Percentiles rank a stretch among this genome's conserved stretches.
phyloP scores from a whole-genome alignment of 495 filamentous ascomycete genomes.

The Daldinia grandis region DNA sequence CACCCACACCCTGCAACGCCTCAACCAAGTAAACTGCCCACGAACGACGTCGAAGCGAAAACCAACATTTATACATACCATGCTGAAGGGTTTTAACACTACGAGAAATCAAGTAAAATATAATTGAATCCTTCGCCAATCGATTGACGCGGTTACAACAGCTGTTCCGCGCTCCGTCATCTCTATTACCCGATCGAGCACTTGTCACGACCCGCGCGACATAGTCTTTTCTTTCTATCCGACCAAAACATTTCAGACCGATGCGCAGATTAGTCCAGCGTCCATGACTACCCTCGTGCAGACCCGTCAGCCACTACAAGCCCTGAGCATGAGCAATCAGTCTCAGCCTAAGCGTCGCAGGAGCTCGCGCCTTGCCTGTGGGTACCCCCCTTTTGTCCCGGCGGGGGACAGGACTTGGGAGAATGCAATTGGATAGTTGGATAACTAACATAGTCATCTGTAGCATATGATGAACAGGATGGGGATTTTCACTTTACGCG shows the following conservation, averaged over 20 bases:
- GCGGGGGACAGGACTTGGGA: background rate
- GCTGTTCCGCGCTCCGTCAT: constrained; percentile 16
- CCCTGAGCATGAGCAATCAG: constrained; percentile 68
- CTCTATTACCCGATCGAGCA: constrained; percentile 19
- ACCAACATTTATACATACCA: constrained; percentile 33
- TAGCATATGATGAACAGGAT: constrained; percentile 70
- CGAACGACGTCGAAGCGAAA: constrained; percentile 9
- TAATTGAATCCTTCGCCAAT: constrained; percentile 26
- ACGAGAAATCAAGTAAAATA: constrained; percentile 15
- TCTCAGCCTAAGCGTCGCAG: constrained; percentile 62
- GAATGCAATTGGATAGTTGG: background rate
- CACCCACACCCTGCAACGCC: constrained; percentile 31
- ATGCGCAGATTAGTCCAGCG: constrained; percentile 42
- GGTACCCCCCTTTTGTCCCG: constrained; percentile 36
- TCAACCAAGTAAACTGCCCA: constrained; percentile 17
- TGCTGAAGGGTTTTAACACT: background rate
- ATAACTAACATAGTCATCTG: constrained; percentile 31
- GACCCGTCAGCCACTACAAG: constrained; percentile 65
- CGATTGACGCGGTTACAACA: constrained; percentile 32
- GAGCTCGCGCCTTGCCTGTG: constrained; percentile 66
- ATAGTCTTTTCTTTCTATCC: background rate
- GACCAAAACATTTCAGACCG: constrained; percentile 17
- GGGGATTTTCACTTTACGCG: constrained; percentile 71
- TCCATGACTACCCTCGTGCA: constrained; percentile 71
- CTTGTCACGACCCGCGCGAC: constrained; percentile 37